Evolutionary conservation across 768 basidiomycete species (phyloP).

Genomic region (Clavaria fumosa): DNA sequence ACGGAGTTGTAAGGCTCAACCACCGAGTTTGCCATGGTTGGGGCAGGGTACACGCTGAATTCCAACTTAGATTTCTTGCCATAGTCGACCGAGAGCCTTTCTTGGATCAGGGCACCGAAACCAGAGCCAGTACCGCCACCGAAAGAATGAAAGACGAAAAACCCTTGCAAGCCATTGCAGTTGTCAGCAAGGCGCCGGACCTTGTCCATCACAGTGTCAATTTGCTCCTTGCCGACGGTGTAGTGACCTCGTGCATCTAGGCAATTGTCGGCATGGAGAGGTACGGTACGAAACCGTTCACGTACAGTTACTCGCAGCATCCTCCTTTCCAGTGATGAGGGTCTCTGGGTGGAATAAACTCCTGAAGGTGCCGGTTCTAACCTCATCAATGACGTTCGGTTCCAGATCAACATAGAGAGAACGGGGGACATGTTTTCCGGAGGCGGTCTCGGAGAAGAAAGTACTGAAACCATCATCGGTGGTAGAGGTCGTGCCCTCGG

Average conservation of each 20-base stretch:
- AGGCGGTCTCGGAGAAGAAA: constrained; percentile 96
- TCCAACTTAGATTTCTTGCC: constrained; percentile 99
- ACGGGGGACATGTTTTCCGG: constrained; percentile 94
- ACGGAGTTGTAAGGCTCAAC: constrained; percentile 99
- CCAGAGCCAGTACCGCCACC: constrained; percentile 99
- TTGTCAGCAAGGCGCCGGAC: constrained; percentile 94
- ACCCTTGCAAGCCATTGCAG: constrained; percentile 95
- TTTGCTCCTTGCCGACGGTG: constrained; percentile 96
- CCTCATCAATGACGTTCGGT: constrained; percentile 96
- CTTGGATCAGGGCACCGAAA: constrained; percentile 93
- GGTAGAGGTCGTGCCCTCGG: constrained; percentile 57
- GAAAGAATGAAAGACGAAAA: constrained; percentile 99
- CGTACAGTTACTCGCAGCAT: constrained; percentile 97
- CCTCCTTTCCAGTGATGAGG: constrained; percentile 95
- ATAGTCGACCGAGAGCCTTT: constrained; percentile 94
- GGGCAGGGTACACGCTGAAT: constrained; percentile 95
- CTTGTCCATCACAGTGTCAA: constrained; percentile 95
- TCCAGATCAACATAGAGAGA: constrained; percentile 96
- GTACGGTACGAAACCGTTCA: constrained; percentile 6
- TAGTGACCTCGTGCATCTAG: constrained; percentile 97
- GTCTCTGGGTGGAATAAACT: constrained; percentile 99
- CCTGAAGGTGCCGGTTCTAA: constrained; percentile 89
- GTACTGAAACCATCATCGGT: constrained; percentile 93
- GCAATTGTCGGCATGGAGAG: neutral
- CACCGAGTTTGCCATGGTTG: constrained; percentile 86